Conservation (phyloP, 164 flowering plant genomes). For the Hamamelis virginiana region DNA sequence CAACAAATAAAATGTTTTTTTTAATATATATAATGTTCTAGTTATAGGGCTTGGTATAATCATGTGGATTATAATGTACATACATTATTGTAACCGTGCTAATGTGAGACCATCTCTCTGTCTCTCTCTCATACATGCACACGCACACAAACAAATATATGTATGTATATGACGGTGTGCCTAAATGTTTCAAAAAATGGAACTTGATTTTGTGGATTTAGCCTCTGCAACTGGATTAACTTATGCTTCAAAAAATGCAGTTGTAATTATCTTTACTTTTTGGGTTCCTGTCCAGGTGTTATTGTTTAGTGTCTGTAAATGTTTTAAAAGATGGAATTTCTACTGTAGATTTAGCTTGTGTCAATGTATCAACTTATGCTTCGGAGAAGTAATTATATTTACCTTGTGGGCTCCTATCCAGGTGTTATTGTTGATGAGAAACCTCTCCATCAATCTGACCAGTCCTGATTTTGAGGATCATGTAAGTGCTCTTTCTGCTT, state of each 20-base stretch:
- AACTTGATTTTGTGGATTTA: too few relatives aligned
- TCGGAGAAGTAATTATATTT: not conserved
- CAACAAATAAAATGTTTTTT: too few relatives aligned
- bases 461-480: conserved; percentile 85
- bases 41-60: too few relatives aligned
- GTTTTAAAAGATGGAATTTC: not conserved
- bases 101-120: too few relatives aligned
- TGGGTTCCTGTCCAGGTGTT: not conserved
- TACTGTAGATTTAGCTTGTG: not conserved
- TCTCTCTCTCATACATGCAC: too few relatives aligned
- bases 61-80: too few relatives aligned
- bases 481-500: conserved; percentile 44
- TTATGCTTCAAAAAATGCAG: not conserved
- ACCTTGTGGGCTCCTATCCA: conserved; percentile 25
- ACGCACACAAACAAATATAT: too few relatives aligned
- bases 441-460: conserved; percentile 75
- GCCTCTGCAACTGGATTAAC: too few relatives aligned
- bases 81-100: too few relatives aligned
- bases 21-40: too few relatives aligned
- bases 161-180: too few relatives aligned
- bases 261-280: not conserved
- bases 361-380: not conserved
- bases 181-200: too few relatives aligned
- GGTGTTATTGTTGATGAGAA: conserved; percentile 81
- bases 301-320: not conserved